Evolutionary conservation across 805 yeast genomes (phyloP).

Genomic region (Myxozyma lipomycoides): DNA sequence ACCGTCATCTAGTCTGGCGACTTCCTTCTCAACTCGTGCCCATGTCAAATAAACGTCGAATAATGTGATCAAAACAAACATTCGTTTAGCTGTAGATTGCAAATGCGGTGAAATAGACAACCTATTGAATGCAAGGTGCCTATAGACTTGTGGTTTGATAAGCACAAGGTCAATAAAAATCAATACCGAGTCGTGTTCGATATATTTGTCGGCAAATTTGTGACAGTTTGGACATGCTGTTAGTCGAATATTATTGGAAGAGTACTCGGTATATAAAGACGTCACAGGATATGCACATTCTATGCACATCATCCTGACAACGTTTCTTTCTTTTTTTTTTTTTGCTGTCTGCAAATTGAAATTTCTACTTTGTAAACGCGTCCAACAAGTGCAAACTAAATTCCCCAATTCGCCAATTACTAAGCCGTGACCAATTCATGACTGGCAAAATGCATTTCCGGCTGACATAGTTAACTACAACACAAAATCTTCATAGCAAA

Average conservation of each 20-base stretch:
- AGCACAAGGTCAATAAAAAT: conserved; percentile 78
- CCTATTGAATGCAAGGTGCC: conserved; percentile 79
- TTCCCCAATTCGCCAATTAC: no score
- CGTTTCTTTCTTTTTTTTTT: neutral
- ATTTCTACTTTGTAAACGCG: no score
- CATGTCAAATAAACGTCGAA: conserved; percentile 89
- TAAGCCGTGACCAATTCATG: neutral
- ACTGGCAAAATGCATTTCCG: neutral
- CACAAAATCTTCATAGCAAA: no score
- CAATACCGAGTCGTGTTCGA: conserved; percentile 82
- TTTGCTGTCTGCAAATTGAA: no score
- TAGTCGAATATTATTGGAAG: conserved; percentile 72
- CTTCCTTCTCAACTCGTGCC: conserved; percentile 78
- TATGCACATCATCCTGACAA: conserved; percentile 69
- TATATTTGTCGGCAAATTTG: conserved; percentile 79
- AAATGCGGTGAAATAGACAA: conserved; percentile 33
- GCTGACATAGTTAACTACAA: neutral
- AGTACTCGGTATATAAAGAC: conserved; percentile 65
- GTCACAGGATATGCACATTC: conserved; percentile 71
- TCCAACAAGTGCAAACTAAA: no score
- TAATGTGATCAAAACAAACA: conserved; percentile 59
- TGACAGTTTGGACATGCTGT: conserved; percentile 72
- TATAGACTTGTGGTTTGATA: conserved; percentile 70
- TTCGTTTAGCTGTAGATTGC: conserved; percentile 39
- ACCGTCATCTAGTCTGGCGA: conserved; percentile 27